Percentiles rank a stretch among this genome's conserved stretches.
These are phyloP conservation scores for Meyerozyma carpophila DNA, from an alignment of 1,139 yeast species.

Conservation along the genomic window DNA sequence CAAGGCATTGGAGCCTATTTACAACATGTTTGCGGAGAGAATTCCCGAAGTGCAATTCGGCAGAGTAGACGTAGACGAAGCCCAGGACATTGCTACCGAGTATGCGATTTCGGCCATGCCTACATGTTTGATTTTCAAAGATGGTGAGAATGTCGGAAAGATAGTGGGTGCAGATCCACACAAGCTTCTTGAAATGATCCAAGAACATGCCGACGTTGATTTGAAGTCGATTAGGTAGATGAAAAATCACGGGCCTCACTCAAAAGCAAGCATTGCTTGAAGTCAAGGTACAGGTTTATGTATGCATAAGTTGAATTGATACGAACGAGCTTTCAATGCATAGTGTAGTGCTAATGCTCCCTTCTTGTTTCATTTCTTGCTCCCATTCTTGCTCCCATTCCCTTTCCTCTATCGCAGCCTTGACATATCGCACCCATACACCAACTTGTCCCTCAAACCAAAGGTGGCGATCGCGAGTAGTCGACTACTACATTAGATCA, in stretches of 20 bases:
- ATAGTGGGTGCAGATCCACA: conserved; percentile 31
- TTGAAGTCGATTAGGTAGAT: background rate
- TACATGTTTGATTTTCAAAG: conserved; percentile 26
- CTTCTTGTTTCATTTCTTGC: background rate
- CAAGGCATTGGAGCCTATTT: conserved; percentile 38
- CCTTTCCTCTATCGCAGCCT: background rate
- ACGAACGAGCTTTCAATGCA: no score
- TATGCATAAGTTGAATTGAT: no score
- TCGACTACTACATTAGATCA: background rate
- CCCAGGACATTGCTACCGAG: conserved; percentile 25
- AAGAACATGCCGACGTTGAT: conserved; percentile 20
- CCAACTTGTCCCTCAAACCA: background rate
- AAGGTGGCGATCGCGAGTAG: conserved; percentile 1
- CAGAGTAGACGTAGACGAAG: conserved; percentile 32
- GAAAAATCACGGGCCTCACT: background rate
- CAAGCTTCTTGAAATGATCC: conserved; percentile 19
- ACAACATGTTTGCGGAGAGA: conserved; percentile 28
- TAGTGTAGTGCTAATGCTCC: no score
- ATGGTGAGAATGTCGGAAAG: conserved; percentile 23
- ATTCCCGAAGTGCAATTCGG: conserved; percentile 36
- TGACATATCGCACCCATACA: background rate
- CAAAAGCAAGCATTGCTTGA: background rate
- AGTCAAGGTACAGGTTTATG: background rate
- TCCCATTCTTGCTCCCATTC: background rate
- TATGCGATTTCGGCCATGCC: conserved; percentile 33